These are phyloP conservation scores for Pholiota conissans DNA, from an alignment of 768 basidiomycete genomes.

Conservation along the genomic window DNA sequence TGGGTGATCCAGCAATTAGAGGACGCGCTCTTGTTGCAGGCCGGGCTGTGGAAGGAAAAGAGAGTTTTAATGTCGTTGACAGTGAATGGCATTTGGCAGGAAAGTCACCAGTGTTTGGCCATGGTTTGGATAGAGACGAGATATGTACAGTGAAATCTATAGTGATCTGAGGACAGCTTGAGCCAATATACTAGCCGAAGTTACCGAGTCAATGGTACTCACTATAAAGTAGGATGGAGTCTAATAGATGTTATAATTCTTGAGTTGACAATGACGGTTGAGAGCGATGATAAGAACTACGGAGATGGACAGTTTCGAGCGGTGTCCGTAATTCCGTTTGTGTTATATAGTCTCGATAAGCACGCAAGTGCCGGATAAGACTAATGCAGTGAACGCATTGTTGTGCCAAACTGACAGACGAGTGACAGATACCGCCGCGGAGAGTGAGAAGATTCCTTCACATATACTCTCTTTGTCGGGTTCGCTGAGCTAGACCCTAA, in stretches of 20 bases:
- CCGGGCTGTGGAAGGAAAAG: background rate
- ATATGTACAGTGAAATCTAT: background rate
- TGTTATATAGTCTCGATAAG: background rate
- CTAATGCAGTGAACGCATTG: background rate
- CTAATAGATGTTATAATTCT: background rate
- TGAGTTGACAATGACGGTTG: background rate
- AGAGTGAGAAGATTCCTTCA: background rate
- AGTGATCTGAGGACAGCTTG: background rate
- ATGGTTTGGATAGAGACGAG: background rate
- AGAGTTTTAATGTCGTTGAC: background rate
- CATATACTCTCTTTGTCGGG: background rate
- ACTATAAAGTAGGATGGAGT: background rate
- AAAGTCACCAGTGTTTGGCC: background rate
- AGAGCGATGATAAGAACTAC: background rate
- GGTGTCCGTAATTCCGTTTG: background rate
- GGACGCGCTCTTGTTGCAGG: background rate
- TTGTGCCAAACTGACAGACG: background rate
- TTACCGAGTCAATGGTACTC: too few relatives aligned
- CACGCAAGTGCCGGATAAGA: background rate
- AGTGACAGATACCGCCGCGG: background rate
- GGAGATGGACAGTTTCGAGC: background rate
- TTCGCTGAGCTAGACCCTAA: background rate
- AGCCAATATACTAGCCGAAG: too few relatives aligned
- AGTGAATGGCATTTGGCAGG: too few relatives aligned
- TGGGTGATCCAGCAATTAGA: conserved; percentile 3